Evolutionary conservation across 2,329 filamentous ascomycete species (phyloP).

Genomic region (Achaetomium macrosporum): DNA sequence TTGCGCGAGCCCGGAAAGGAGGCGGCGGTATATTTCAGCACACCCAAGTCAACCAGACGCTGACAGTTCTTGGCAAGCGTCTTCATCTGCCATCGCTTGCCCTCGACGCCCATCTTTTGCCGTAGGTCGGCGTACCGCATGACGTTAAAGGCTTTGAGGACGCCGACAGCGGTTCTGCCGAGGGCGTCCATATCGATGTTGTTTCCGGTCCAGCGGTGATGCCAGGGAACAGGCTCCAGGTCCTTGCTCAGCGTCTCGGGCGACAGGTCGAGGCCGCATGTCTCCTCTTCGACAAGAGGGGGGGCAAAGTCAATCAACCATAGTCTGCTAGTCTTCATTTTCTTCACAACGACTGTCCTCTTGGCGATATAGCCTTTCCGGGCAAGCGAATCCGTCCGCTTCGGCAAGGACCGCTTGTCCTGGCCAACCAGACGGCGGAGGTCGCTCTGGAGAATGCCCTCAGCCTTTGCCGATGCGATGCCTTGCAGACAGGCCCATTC

Average conservation of each 20-base stretch:
- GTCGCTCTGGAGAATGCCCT: slow-evolving; percentile 57
- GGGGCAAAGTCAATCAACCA: slow-evolving; percentile 54
- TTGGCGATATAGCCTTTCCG: slow-evolving; percentile 59
- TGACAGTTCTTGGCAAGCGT: slow-evolving; percentile 53
- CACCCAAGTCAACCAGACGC: slow-evolving; percentile 50
- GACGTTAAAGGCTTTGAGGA: slow-evolving; percentile 52
- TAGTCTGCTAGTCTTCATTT: slow-evolving; percentile 57
- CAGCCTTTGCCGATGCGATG: slow-evolving; percentile 48
- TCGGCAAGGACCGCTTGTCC: slow-evolving; percentile 59
- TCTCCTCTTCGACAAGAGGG: slow-evolving; percentile 33
- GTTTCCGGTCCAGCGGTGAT: slow-evolving; percentile 49
- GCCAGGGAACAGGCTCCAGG: slow-evolving; percentile 52
- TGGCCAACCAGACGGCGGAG: slow-evolving; percentile 52
- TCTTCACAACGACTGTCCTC: slow-evolving; percentile 51
- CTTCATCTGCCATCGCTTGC: slow-evolving; percentile 55
- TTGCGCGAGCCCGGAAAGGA: slow-evolving; percentile 43
- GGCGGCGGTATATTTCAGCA: slow-evolving; percentile 52
- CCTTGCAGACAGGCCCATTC: slow-evolving; percentile 55
- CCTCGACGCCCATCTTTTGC: slow-evolving; percentile 49
- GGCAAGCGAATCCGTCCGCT: slow-evolving; percentile 52
- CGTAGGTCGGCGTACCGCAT: slow-evolving; percentile 55
- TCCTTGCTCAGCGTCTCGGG: slow-evolving; percentile 32
- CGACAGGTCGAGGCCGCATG: slow-evolving; percentile 29
- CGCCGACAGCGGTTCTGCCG: slow-evolving; percentile 51
- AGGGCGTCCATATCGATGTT: slow-evolving; percentile 54